phyloP scores from a whole-genome alignment of 2,329 filamentous ascomycete species.

The Sporothrix pallida region DNA sequence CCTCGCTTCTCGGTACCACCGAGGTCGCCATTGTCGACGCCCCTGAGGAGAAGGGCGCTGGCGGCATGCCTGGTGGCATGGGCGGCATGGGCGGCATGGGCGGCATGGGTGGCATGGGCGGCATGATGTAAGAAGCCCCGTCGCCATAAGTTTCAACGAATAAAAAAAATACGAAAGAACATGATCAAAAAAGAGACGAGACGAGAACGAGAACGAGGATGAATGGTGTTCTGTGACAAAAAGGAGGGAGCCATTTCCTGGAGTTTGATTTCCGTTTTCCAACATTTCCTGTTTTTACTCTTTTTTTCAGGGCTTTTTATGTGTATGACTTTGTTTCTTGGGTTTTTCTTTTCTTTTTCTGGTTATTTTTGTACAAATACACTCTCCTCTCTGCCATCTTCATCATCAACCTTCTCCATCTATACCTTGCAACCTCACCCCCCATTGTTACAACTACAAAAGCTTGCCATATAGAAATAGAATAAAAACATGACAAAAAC shows the following conservation, averaged over 20 bases:
- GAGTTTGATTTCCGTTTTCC: constrained; percentile 20
- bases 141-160: constrained; percentile 30
- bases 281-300: not conserved
- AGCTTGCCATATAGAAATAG: constrained; percentile 13
- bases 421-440: constrained; percentile 21
- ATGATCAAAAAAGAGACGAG: constrained; percentile 40
- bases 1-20: constrained; percentile 94
- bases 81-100: constrained; percentile 70
- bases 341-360: not conserved
- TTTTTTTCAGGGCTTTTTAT: constrained; percentile 17
- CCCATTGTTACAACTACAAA: not conserved
- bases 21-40: constrained; percentile 98
- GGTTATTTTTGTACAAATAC: constrained; percentile 19
- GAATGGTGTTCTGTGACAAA: constrained; percentile 12
- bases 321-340: constrained; percentile 29
- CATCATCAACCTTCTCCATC: not conserved
- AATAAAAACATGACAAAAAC: constrained; percentile 20
- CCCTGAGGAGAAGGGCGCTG: constrained; percentile 84
- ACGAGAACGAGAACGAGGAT: constrained; percentile 2
- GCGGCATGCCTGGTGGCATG: constrained; percentile 55
- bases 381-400: constrained; percentile 28
- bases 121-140: constrained; percentile 60
- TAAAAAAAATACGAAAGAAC: constrained; percentile 18
- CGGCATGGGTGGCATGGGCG: constrained; percentile 61
- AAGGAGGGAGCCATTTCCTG: constrained; percentile 24